Percentiles rank a stretch among this genome's conserved stretches.
Evolutionary conservation across 106 monocot genomes (phyloP).

Genomic region (Dioscorea zingiberensis): DNA sequence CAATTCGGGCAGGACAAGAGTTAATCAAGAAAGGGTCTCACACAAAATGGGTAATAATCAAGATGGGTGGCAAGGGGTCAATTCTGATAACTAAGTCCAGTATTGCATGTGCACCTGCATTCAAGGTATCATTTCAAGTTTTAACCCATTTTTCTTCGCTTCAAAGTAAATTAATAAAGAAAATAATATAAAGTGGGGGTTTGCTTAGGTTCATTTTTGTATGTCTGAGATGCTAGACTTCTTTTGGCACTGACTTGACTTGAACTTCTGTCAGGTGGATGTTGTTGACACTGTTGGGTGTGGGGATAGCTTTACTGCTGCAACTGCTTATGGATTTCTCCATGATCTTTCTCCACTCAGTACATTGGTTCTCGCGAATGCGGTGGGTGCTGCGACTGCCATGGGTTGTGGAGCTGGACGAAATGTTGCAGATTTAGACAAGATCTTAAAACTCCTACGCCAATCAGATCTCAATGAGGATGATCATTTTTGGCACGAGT

Average conservation of each 20-base stretch:
- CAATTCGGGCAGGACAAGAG: constrained; percentile 66
- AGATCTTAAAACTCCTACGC: constrained; percentile 47
- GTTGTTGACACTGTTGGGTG: constrained; percentile 90
- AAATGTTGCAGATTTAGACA: constrained; percentile 63
- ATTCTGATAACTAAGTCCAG: constrained; percentile 51
- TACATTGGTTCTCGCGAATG: constrained; percentile 69
- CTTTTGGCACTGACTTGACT: neutral
- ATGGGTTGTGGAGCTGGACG: constrained; percentile 78
- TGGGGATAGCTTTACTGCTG: constrained; percentile 89
- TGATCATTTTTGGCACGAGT: constrained; percentile 38
- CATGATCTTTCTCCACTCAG: constrained; percentile 36
- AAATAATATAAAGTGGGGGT: too few relatives aligned
- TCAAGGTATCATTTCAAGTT: constrained; percentile 47
- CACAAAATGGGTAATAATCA: constrained; percentile 87
- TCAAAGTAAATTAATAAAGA: neutral
- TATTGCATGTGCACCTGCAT: constrained; percentile 74
- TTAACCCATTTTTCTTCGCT: neutral
- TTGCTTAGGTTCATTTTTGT: too few relatives aligned
- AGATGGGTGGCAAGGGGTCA: constrained; percentile 88
- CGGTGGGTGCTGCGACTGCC: constrained; percentile 89
- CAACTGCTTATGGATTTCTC: constrained; percentile 73
- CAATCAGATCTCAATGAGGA: constrained; percentile 53
- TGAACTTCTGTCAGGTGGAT: constrained; percentile 39
- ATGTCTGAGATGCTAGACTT: neutral
- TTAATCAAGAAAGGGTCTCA: constrained; percentile 52